Percentiles rank a stretch among this genome's conserved stretches.
Conservation (phyloP, 139 green algal species). For the Dunaliella primolecta region DNA sequence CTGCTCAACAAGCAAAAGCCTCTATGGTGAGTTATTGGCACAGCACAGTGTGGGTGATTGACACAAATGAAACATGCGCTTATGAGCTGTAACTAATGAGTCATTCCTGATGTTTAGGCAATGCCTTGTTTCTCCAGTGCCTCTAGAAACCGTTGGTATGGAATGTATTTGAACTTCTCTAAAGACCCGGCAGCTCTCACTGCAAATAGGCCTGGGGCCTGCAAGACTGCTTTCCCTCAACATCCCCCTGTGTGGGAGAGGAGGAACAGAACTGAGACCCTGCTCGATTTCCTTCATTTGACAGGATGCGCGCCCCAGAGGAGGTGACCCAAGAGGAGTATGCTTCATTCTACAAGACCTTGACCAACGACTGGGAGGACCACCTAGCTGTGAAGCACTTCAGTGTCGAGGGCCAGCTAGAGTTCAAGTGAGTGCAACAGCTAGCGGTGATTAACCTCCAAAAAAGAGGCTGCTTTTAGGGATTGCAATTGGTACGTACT, state of each 20-base stretch:
- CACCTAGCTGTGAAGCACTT: conserved; percentile 96
- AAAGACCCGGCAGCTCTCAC: background rate
- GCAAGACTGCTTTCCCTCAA: no score
- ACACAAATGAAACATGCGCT: no score
- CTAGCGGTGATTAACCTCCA: no score
- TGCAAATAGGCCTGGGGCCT: background rate
- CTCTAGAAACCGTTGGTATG: background rate
- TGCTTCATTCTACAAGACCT: conserved; percentile 93
- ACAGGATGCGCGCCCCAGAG: conserved; percentile 92
- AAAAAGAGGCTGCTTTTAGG: no score
- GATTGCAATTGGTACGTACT: no score
- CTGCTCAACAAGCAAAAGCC: conserved; percentile 99
- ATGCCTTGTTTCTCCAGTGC: no score
- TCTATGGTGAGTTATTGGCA: conserved; percentile 87
- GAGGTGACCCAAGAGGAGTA: conserved; percentile 97
- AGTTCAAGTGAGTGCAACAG: conserved; percentile 96
- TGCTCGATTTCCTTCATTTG: no score
- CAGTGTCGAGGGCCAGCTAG: conserved; percentile 96
- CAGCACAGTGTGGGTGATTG: no score
- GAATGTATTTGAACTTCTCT: background rate
- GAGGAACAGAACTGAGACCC: no score
- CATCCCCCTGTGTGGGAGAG: background rate
- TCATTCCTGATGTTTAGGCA: no score
- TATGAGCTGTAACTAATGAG: no score
- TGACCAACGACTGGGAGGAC: conserved; percentile 99